Evolutionary conservation across 306 rosid genomes (phyloP).

Genomic region (Ammopiptanthus mongolicus): DNA sequence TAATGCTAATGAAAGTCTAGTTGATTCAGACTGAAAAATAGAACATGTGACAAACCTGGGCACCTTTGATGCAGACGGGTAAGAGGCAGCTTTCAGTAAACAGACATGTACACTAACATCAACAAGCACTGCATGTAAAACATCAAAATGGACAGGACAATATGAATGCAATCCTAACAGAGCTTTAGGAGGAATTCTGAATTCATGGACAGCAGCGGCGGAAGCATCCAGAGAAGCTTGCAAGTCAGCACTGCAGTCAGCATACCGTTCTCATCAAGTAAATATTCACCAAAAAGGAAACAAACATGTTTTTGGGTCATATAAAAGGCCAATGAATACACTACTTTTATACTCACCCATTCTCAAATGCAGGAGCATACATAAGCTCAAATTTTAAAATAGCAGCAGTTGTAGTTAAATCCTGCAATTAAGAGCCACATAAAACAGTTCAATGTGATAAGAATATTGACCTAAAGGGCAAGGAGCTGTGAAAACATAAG

Average conservation of each 20-base stretch:
- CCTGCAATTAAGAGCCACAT: constrained; percentile 48
- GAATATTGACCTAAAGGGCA: not conserved
- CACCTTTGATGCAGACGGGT: constrained; percentile 33
- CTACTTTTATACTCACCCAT: constrained; percentile 48
- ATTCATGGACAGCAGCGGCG: constrained; percentile 78
- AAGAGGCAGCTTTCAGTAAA: constrained; percentile 48
- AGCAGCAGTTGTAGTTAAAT: constrained; percentile 55
- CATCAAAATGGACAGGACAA: constrained; percentile 84
- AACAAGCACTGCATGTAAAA: constrained; percentile 74
- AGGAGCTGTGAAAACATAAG: not conserved
- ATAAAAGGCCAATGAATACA: constrained; percentile 10
- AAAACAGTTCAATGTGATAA: not conserved
- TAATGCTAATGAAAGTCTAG: not conserved
- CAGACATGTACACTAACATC: constrained; percentile 74
- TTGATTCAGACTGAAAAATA: constrained; percentile 15
- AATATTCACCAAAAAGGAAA: constrained; percentile 11
- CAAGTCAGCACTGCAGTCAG: constrained; percentile 56
- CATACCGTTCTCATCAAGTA: constrained; percentile 24
- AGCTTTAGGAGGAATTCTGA: constrained; percentile 81
- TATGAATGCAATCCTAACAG: constrained; percentile 83
- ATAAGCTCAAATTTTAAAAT: constrained; percentile 91
- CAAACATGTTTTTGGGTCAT: not conserved
- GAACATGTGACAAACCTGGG: constrained; percentile 62
- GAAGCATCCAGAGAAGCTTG: constrained; percentile 52
- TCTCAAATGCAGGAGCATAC: constrained; percentile 57